Evolutionary conservation across 768 basidiomycete genomes (phyloP), one percentile per base, ranked within the genome.

Genomic region (Saitozyma sp.): DNA sequence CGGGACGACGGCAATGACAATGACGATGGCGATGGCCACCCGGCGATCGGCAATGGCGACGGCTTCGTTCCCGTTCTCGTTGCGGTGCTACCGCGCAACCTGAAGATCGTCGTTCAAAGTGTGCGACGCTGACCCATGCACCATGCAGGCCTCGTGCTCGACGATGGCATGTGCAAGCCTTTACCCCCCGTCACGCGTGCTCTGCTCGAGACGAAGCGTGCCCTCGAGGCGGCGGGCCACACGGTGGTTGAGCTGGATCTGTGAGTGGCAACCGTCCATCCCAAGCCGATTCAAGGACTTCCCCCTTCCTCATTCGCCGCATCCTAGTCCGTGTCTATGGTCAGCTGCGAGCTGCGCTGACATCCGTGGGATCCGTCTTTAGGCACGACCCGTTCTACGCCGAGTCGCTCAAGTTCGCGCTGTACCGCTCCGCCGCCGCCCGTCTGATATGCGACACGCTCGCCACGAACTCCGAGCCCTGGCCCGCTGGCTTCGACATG

Each of bases 181-280:
- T 59, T 57, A 48, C 74, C 74, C 3, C 71, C 74, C 10, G 61
- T 71, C 37, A 53, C 48, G 14, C 50, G 69, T 13, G 70, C 69
- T 9, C 54, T 76, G 41, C 16, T 53, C 14, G 43, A 67, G 55
- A 59, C 64, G 13, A 63, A 60, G 40, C 58, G 41, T 7, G 65
- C 69, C 5, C 52, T 76, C 8, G 66, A 68, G 45, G 62, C 61
- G 1, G 74, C 71, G 9, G 74, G 74, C 3, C 72, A 73, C 61
- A 66, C 52, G 20, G 71, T 76, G 20, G 59, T 70, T 9, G 61
- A 64, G 48, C 74, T 65, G 63, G 54, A 41, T 2, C 58, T 63
- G 65, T 67, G 45, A 61, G 68, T 63, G 1, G n/a, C n/a, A n/a
- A n/a, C n/a, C n/a, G n/a, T n/a, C n/a, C n/a, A n/a, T n/a, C n/a